These are phyloP conservation scores for Globisporangium spiculum DNA, from an alignment of 352 stramenopile species.

Conservation along the genomic window DNA sequence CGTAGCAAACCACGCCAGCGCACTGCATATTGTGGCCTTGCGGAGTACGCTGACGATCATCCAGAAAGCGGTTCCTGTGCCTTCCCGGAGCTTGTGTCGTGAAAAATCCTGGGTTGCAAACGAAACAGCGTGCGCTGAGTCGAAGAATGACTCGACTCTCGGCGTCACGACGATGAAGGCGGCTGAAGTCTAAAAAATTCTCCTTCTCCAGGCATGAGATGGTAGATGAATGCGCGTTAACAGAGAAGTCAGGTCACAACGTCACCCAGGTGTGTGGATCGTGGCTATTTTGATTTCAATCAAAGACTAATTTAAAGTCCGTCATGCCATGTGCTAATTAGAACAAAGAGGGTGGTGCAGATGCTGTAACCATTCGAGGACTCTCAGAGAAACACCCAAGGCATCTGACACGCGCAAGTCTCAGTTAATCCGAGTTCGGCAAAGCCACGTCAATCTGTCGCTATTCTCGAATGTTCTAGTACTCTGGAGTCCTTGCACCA, in stretches of 20 bases:
- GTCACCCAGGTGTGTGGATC: neutral
- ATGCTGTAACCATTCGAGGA: neutral
- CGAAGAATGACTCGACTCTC: neutral
- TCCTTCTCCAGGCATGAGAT: neutral
- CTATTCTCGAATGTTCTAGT: no score
- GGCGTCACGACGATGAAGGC: neutral
- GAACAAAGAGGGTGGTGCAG: neutral
- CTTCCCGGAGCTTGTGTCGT: neutral
- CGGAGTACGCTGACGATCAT: slow-evolving; percentile 4
- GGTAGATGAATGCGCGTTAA: neutral
- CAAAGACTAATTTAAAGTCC: neutral
- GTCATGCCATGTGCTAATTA: neutral
- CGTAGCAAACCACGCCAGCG: slow-evolving; percentile 20
- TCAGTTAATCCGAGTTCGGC: neutral
- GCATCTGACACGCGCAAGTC: neutral
- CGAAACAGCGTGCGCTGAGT: neutral
- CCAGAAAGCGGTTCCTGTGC: neutral
- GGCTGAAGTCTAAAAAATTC: neutral
- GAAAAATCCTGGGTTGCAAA: neutral
- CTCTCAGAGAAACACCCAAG: neutral
- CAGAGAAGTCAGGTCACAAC: neutral
- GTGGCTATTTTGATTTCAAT: neutral
- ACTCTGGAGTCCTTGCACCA: no score
- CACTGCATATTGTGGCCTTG: slow-evolving; percentile 20
- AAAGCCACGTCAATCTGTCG: no score